These are phyloP conservation scores for Lepiota brunneoincarnata DNA, from an alignment of 768 basidiomycete genomes.

Conservation along the genomic window DNA sequence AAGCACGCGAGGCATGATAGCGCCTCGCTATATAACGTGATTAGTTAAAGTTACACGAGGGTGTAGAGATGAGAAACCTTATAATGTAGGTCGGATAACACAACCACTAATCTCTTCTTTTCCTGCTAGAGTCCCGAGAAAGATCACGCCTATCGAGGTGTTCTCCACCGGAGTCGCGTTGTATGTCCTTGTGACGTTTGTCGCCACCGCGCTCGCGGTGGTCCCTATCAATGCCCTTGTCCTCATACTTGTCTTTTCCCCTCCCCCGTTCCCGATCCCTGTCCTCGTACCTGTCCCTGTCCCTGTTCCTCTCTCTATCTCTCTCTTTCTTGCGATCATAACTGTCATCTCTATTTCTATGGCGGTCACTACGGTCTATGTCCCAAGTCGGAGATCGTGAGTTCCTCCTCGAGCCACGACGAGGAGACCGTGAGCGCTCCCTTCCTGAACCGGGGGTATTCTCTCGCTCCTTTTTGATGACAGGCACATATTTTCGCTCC, in stretches of 20 bases:
- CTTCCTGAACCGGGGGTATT: slow-evolving; percentile 25
- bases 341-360: slow-evolving; percentile 11
- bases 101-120: slow-evolving; percentile 10
- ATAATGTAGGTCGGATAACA: too few species aligned
- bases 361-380: slow-evolving; percentile 25
- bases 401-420: slow-evolving; percentile 41
- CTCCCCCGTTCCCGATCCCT: slow-evolving; percentile 2
- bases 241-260: slow-evolving; percentile 5
- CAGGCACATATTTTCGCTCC: slow-evolving; percentile 81
- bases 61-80: too few species aligned
- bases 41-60: too few species aligned
- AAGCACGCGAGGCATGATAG: too few species aligned
- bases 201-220: not conserved
- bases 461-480: slow-evolving; percentile 69
- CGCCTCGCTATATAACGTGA: too few species aligned
- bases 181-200: slow-evolving; percentile 10
- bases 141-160: slow-evolving; percentile 2
- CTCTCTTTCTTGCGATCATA: slow-evolving; percentile 20
- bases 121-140: slow-evolving; percentile 12
- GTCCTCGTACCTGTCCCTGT: slow-evolving; percentile 9
- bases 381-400: slow-evolving; percentile 44
- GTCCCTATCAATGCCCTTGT: slow-evolving; percentile 13
- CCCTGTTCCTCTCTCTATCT: slow-evolving; percentile 9
- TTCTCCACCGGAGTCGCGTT: slow-evolving; percentile 7
- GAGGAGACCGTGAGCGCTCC: slow-evolving; percentile 36